Evolutionary conservation across 2,329 filamentous ascomycete species (phyloP), one percentile per base, ranked within the genome.

Genomic region (Teratosphaeriaceae sp.): DNA sequence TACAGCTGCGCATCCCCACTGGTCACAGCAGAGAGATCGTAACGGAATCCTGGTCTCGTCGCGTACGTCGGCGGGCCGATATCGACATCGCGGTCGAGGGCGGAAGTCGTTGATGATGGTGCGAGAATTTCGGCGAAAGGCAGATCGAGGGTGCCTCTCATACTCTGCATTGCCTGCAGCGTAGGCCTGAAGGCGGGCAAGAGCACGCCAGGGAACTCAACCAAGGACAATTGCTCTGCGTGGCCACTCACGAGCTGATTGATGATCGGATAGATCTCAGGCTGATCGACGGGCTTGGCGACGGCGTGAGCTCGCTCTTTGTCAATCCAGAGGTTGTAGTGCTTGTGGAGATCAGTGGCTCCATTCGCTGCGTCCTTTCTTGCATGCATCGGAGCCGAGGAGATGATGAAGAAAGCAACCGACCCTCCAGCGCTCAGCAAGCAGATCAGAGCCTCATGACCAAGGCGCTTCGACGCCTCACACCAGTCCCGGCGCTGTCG

Each of bases 131-230:
- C 44, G 3, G 45, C 38, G 38, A 65, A 63, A 1, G 62, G 61
- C n/a, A 63, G 19, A 19, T 58, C 50, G 1, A 48, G 41, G 1
- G 33, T 48, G 15, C 43, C 30, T 3, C 46, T 69, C 65, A 81
- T 76, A 1, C 60, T 55, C 53, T 84, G 76, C 2, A 84, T 62
- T 0, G 73, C 74, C 33, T 67, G 59, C 0, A 84, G 64, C 0
- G 74, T 80, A 20, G 76, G 74, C 20, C 70, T 62, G 50, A 84
- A 83, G 0, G 79, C 70, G 0, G 73, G 70, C 2, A 81, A 62
- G 2, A 84, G 58, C 3, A 83, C 64, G 0, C 74, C 75, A 0
- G 79, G 80, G 43, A 84, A 82, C 48, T 84, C 80, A 1, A 83
- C 67, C 1, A 84, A 64, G 2, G 47, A 51, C 9, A 44, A 34